Conservation (phyloP, 2,329 filamentous ascomycete species). For the Gaeumannomyces tritici region DNA sequence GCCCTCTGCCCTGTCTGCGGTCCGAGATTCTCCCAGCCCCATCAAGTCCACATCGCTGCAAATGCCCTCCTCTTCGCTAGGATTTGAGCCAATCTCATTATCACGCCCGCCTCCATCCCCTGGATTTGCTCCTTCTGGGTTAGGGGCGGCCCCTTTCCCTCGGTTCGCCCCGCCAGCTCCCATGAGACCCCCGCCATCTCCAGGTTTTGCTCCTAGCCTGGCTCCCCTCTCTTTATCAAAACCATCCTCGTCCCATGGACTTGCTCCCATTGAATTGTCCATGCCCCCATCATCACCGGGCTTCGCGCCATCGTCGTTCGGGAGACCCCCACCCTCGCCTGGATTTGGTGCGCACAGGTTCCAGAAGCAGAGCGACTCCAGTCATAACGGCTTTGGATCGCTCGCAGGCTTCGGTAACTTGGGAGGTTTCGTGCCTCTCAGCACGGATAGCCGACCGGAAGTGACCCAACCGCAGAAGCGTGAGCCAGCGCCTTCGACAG, state of each 20-base stretch:
- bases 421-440: constrained; percentile 18
- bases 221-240: constrained; percentile 8
- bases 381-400: background rate
- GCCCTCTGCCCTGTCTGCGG: constrained; percentile 21
- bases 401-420: constrained; percentile 24
- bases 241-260: constrained; percentile 16
- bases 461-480: constrained; percentile 6
- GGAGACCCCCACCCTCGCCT: constrained; percentile 33
- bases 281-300: constrained; percentile 27
- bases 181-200: background rate
- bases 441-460: constrained; percentile 9
- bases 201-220: constrained; percentile 1
- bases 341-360: constrained; percentile 32
- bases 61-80: constrained; percentile 10
- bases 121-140: constrained; percentile 5
- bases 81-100: constrained; percentile 6
- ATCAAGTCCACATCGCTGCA: constrained; percentile 5
- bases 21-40: constrained; percentile 15
- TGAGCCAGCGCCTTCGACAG: constrained; percentile 13
- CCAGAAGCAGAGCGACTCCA: constrained; percentile 11
- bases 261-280: constrained; percentile 6
- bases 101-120: background rate
- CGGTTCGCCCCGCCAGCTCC: constrained; percentile 5
- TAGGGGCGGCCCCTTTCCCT: background rate
- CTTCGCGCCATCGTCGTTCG: constrained; percentile 15